phyloP scores from a whole-genome alignment of 2,329 filamentous ascomycete species.

The Fusarium falciforme region DNA sequence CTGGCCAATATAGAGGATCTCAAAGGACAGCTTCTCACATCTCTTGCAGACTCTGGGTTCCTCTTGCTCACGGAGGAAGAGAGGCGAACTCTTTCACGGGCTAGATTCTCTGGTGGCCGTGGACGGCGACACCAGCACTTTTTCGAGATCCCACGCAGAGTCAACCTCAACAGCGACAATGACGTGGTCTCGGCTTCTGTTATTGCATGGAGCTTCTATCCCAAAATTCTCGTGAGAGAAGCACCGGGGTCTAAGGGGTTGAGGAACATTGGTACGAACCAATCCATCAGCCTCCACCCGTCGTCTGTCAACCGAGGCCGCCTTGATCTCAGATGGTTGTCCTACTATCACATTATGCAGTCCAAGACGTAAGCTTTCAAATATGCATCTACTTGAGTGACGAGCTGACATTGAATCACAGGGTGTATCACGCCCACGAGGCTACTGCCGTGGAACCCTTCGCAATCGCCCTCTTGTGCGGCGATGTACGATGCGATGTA shows the following conservation, averaged over 20 bases:
- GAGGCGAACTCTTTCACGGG: conserved; percentile 73
- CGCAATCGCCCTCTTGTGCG: conserved; percentile 84
- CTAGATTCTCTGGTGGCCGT: conserved; percentile 66
- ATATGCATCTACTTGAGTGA: background rate
- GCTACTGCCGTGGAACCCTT: conserved; percentile 85
- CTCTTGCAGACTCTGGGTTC: conserved; percentile 87
- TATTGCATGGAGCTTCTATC: conserved; percentile 95
- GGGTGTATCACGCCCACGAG: conserved; percentile 89
- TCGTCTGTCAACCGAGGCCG: conserved; percentile 87
- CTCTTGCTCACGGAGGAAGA: conserved; percentile 80
- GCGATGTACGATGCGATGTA: conserved; percentile 88
- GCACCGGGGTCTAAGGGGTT: conserved; percentile 77
- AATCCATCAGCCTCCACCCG: conserved; percentile 86
- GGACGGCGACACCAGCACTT: conserved; percentile 77
- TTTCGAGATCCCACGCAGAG: conserved; percentile 81
- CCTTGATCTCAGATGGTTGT: conserved; percentile 80
- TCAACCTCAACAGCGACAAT: conserved; percentile 81
- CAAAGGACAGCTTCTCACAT: conserved; percentile 89
- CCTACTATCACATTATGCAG: conserved; percentile 98
- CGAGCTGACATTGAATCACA: conserved; percentile 48
- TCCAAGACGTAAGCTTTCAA: conserved; percentile 73
- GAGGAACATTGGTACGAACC: conserved; percentile 93
- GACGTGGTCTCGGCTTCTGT: conserved; percentile 84
- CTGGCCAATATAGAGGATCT: conserved; percentile 94
- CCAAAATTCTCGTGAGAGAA: conserved; percentile 87